These are phyloP conservation scores for Metschnikowia reukaufii DNA, from an alignment of 805 yeast genomes.

Conservation along the genomic window DNA sequence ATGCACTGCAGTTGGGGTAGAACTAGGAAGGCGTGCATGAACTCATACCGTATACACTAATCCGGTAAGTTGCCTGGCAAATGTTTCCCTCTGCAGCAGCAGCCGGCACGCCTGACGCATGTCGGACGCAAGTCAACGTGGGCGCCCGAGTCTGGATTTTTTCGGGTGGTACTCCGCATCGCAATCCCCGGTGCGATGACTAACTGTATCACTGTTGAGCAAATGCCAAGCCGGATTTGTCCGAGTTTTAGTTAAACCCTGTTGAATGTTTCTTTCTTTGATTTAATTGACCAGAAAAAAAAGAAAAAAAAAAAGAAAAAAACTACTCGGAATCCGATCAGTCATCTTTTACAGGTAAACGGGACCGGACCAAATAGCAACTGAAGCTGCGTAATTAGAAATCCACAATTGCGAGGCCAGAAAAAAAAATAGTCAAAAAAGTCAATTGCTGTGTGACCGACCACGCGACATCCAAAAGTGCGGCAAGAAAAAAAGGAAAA, in stretches of 20 bases:
- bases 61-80: neutral
- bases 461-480: neutral
- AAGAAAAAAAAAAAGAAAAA: no score
- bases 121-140: neutral
- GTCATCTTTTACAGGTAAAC: no score
- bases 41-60: neutral
- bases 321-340: no score
- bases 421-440: no score
- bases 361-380: neutral
- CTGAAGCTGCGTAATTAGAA: neutral
- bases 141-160: constrained; percentile 2
- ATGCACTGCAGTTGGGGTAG: constrained; percentile 8
- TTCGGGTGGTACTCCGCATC: neutral
- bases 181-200: neutral
- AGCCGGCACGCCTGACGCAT: neutral
- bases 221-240: no score
- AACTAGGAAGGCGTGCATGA: neutral
- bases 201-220: no score
- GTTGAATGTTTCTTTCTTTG: no score
- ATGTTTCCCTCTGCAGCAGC: neutral
- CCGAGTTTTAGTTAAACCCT: no score
- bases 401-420: neutral
- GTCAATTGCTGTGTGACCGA: neutral
- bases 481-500: neutral
- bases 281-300: no score